phyloP scores from a whole-genome alignment of 352 stramenopile species.

The Pythium phragmitis region DNA sequence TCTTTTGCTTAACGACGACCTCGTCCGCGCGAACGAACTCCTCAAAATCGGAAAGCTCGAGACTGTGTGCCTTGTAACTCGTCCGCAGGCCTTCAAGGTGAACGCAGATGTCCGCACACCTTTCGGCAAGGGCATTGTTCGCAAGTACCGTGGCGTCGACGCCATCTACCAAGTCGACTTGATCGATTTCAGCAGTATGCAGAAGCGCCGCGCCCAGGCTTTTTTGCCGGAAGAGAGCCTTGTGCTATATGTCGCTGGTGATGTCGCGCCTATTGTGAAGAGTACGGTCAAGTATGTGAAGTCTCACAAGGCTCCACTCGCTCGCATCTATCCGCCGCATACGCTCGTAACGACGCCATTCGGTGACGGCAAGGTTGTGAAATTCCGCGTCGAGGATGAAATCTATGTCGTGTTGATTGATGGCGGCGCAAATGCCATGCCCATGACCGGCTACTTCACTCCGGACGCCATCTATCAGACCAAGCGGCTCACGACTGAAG shows the following conservation, averaged over 20 bases:
- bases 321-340: conserved; percentile 44
- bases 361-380: conserved; percentile 60
- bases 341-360: conserved; percentile 78
- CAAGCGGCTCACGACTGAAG: conserved; percentile 29
- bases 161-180: conserved; percentile 86
- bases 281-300: conserved; percentile 59
- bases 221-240: conserved; percentile 66
- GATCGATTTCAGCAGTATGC: conserved; percentile 49
- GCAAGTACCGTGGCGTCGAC: conserved; percentile 65
- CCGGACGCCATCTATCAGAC: conserved; percentile 47
- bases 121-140: conserved; percentile 63
- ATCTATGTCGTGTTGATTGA: conserved; percentile 68
- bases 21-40: conserved; percentile 64
- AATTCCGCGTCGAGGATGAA: conserved; percentile 65
- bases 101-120: conserved; percentile 63
- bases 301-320: conserved; percentile 43
- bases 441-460: conserved; percentile 50
- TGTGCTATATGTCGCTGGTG: conserved; percentile 35
- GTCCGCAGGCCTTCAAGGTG: conserved; percentile 61
- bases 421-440: conserved; percentile 35
- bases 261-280: conserved; percentile 37
- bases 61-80: conserved; percentile 39
- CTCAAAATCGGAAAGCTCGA: conserved; percentile 35
- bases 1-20: conserved; percentile 63
- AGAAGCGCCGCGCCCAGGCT: conserved; percentile 46